Percentiles rank a stretch among this genome's conserved stretches.
phyloP scores from a whole-genome alignment of 2,329 filamentous ascomycete genomes.

The Sporothrix dimorphospora region DNA sequence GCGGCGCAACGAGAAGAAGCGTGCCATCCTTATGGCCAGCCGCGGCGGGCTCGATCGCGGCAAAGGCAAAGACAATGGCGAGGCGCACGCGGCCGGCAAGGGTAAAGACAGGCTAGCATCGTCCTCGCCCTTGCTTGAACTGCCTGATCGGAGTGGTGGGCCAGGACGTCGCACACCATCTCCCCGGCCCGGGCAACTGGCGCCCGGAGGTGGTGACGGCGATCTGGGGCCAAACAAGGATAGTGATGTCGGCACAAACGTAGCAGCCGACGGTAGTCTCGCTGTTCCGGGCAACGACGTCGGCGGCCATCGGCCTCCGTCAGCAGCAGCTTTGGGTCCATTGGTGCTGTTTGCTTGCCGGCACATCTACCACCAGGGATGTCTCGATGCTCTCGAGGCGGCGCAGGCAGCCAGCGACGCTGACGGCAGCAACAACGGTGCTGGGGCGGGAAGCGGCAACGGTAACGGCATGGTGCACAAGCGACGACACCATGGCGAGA shows the following conservation, averaged over 20 bases:
- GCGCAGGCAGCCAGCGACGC: slow-evolving; percentile 43
- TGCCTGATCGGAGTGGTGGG: neutral
- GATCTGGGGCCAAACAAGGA: slow-evolving; percentile 30
- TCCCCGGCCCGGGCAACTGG: slow-evolving; percentile 14
- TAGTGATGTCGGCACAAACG: neutral
- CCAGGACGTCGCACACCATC: slow-evolving; percentile 23
- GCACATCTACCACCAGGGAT: slow-evolving; percentile 71
- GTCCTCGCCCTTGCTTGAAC: slow-evolving; percentile 1
- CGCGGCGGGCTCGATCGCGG: slow-evolving; percentile 42
- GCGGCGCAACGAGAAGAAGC: slow-evolving; percentile 43
- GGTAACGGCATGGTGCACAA: slow-evolving; percentile 5
- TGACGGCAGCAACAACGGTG: neutral
- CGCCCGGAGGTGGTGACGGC: slow-evolving; percentile 3
- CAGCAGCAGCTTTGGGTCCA: slow-evolving; percentile 57
- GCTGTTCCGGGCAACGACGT: slow-evolving; percentile 35
- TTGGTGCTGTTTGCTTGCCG: slow-evolving; percentile 71
- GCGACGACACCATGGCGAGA: slow-evolving; percentile 30
- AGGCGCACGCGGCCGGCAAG: slow-evolving; percentile 36
- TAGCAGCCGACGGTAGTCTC: slow-evolving; percentile 5
- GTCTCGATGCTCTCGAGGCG: slow-evolving; percentile 66
- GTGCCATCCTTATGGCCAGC: slow-evolving; percentile 27
- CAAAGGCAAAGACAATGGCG: slow-evolving; percentile 43
- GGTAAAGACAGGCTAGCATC: slow-evolving; percentile 44
- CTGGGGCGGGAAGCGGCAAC: neutral
- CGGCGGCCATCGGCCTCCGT: slow-evolving; percentile 33